phyloP scores from a whole-genome alignment of 202 grass and related monocot genomes.

The Setaria viridis region DNA sequence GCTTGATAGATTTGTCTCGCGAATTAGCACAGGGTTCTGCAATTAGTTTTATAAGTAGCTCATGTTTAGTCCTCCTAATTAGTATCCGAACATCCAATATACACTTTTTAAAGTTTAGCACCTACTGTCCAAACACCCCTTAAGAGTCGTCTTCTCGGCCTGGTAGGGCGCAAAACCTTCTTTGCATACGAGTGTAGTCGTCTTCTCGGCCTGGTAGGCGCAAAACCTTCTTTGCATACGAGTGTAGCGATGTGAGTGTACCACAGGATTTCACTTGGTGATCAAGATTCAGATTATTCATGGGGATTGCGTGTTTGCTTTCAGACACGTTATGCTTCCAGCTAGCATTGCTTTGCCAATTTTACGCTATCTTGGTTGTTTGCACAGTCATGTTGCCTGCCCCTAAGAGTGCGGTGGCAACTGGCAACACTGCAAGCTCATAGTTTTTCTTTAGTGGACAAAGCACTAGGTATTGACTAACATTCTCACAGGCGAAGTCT shows the following conservation, averaged over 20 bases:
- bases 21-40: too few relatives aligned
- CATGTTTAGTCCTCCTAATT: too few relatives aligned
- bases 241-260: not conserved
- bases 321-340: not conserved
- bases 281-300: not conserved
- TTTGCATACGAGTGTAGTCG: not conserved
- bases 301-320: not conserved
- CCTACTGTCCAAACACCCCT: too few relatives aligned
- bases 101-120: too few relatives aligned
- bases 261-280: not conserved
- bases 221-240: not conserved
- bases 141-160: not conserved
- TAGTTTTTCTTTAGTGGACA: not conserved
- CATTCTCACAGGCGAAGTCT: not conserved
- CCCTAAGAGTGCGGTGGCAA: not conserved
- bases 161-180: not conserved
- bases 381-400: not conserved
- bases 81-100: too few relatives aligned
- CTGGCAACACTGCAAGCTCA: not conserved
- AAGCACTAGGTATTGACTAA: slow-evolving; percentile 6
- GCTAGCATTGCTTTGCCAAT: not conserved
- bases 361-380: not conserved
- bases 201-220: not conserved
- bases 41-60: too few relatives aligned
- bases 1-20: too few relatives aligned